Percentiles rank a stretch among this genome's conserved stretches.
Evolutionary conservation across 495 filamentous ascomycete genomes (phyloP).

Genomic region (Penicillium desertorum): DNA sequence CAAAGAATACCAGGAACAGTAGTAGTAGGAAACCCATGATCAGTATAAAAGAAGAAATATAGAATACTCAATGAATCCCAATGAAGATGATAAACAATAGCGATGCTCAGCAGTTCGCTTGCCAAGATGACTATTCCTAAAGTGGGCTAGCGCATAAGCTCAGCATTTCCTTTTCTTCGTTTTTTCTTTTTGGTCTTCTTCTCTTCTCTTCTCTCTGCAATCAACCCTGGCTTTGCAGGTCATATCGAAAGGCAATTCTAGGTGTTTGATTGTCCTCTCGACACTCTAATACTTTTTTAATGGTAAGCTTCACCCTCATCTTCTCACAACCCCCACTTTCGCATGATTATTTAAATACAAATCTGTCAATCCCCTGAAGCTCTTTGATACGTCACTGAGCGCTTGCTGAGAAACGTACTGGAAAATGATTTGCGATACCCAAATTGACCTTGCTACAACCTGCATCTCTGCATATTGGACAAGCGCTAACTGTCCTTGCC

Average conservation of each 20-base stretch:
- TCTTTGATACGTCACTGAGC: conserved; percentile 47
- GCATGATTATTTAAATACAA: conserved; percentile 72
- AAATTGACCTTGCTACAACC: conserved; percentile 1
- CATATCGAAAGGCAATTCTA: conserved; percentile 25
- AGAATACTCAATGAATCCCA: conserved; percentile 3
- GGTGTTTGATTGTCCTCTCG: conserved; percentile 1
- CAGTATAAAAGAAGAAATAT: not conserved
- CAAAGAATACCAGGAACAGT: conserved; percentile 50
- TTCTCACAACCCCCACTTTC: conserved; percentile 23
- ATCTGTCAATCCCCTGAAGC: conserved; percentile 93
- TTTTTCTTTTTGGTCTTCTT: conserved; percentile 18
- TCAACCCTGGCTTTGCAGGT: conserved; percentile 38
- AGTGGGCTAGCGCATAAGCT: conserved; percentile 29
- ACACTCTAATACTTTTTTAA: conserved; percentile 25
- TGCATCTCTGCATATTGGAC: conserved; percentile 1
- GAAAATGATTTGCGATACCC: conserved; percentile 36
- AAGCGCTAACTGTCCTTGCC: conserved; percentile 7
- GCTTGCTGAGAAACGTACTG: conserved; percentile 51
- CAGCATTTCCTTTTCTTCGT: conserved; percentile 25
- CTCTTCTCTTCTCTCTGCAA: conserved; percentile 18
- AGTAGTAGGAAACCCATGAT: conserved; percentile 52
- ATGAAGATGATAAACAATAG: conserved; percentile 6
- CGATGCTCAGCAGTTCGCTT: conserved; percentile 4
- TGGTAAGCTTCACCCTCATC: conserved; percentile 34
- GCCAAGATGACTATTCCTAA: conserved; percentile 23